These are phyloP conservation scores for Monosporascus sp. DNA, from an alignment of 2,329 filamentous ascomycete genomes.

Conservation along the genomic window DNA sequence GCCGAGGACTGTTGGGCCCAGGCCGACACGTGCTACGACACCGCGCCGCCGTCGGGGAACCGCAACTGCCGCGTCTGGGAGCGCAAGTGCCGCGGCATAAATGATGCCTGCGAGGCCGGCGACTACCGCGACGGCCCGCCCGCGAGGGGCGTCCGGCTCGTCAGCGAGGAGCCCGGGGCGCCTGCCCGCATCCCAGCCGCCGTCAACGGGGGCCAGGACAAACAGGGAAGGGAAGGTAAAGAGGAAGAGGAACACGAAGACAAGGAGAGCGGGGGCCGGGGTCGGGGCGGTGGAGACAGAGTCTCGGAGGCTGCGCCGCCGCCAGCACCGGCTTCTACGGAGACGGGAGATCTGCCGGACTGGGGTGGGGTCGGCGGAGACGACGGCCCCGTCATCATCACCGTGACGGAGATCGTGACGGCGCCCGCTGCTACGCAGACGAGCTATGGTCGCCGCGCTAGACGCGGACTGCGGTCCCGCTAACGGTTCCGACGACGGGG, in stretches of 20 bases:
- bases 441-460: not conserved
- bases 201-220: slow-evolving; percentile 5
- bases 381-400: not conserved
- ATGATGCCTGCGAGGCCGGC: slow-evolving; percentile 36
- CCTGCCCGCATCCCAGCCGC: slow-evolving; percentile 18
- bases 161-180: slow-evolving; percentile 12
- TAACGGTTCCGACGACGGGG: no score
- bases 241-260: not conserved
- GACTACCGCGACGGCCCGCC: slow-evolving; percentile 43
- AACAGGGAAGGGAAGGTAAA: not conserved
- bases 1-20: slow-evolving; percentile 55
- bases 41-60: slow-evolving; percentile 53
- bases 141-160: slow-evolving; percentile 32
- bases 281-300: not conserved
- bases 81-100: slow-evolving; percentile 50
- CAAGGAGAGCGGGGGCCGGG: not conserved
- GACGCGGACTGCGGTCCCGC: no score
- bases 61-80: slow-evolving; percentile 58
- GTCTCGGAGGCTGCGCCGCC: not conserved
- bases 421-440: not conserved
- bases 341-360: not conserved
- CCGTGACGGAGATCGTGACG: not conserved
- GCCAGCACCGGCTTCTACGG: not conserved
- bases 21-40: slow-evolving; percentile 52
- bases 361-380: not conserved